Evolutionary conservation across 202 grass and related monocot genomes (phyloP).

Genomic region (Schoenoplectus tabernaemontani): DNA sequence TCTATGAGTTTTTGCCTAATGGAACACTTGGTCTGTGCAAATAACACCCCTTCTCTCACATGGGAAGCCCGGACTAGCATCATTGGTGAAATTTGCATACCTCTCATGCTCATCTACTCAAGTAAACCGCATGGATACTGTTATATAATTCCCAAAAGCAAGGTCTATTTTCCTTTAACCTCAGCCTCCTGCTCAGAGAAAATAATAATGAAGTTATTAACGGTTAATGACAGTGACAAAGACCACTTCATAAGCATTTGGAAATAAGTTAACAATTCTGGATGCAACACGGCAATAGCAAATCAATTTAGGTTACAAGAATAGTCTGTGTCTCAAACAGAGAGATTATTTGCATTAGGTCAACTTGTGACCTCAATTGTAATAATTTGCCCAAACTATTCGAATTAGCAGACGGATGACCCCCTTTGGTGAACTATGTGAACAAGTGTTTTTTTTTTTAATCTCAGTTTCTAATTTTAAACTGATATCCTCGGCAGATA

Average conservation of each 20-base stretch:
- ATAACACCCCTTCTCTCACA: too few relatives aligned
- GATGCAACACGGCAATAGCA: neutral
- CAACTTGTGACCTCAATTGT: neutral
- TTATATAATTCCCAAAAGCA: slow-evolving; percentile 10
- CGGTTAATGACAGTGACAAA: neutral
- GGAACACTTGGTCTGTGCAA: too few relatives aligned
- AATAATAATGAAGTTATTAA: slow-evolving; percentile 7
- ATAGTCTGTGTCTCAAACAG: too few relatives aligned
- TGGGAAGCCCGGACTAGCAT: too few relatives aligned
- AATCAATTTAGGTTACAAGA: neutral
- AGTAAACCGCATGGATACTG: neutral
- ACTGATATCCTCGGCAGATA: neutral
- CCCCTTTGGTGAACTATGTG: neutral
- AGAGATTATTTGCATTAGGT: too few relatives aligned
- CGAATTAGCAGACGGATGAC: neutral
- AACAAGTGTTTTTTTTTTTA: neutral
- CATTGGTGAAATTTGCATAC: too few relatives aligned
- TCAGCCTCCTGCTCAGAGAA: slow-evolving; percentile 52
- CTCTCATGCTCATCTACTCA: too few relatives aligned
- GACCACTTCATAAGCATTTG: slow-evolving; percentile 9
- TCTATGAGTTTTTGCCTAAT: too few relatives aligned
- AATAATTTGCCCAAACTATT: neutral
- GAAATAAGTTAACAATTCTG: neutral
- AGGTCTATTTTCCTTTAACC: slow-evolving; percentile 70
- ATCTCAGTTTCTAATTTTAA: neutral